Base-by-base conservation (phyloP, 192 early-diverging fungal genomes). In the Linnemannia exigua region DNA sequence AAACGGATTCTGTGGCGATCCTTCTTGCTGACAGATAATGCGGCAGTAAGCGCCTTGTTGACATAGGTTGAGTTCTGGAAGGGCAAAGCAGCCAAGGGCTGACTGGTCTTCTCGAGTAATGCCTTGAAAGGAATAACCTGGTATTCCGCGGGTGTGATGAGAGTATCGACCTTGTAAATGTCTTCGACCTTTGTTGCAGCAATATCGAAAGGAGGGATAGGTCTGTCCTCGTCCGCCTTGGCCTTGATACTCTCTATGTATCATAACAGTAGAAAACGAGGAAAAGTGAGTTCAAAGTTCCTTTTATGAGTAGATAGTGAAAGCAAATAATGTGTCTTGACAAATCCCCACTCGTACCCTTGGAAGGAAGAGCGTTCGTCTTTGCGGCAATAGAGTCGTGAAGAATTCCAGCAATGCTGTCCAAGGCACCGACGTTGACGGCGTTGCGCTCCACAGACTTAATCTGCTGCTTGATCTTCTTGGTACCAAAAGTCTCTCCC, bases 401-500 rank as follows among this genome's bases (percentile, higher is more conserved):
- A 70, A 98, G 94, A 22, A 90, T 89, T 51, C 88, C 89, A 77
- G 92, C 94, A 22, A 93, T 93, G 51, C 87, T 90, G 67, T 92
- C 81, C 79, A 98, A 79, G 1, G 89, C 84, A 46, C 92, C 92
- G 74, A 94, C 94, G 38, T 96, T 93, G 75, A 98, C 94, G 74
- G 93, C 92, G 87, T 99, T 99, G 81, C 95, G 95, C 83, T 97
- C 97, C 72, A 92, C 88, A 25, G 95, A 94, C 20, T 91, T 91
- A 76, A 99, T 95, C 76, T 93, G 90, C 72, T 97, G 91, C 76
- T 95, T 94, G 67, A 92, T 88, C 90, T 98, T 98, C 90, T 96
- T 96, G 72, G 95, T 97, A 80, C 98, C 98, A 84, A 99, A 99
- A 22, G 95, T 93, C 83, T 97, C 92, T 76, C 98, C 98, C 68